Base-by-base conservation (phyloP, 2,329 filamentous ascomycete species). In the Fusarium penzigii region DNA sequence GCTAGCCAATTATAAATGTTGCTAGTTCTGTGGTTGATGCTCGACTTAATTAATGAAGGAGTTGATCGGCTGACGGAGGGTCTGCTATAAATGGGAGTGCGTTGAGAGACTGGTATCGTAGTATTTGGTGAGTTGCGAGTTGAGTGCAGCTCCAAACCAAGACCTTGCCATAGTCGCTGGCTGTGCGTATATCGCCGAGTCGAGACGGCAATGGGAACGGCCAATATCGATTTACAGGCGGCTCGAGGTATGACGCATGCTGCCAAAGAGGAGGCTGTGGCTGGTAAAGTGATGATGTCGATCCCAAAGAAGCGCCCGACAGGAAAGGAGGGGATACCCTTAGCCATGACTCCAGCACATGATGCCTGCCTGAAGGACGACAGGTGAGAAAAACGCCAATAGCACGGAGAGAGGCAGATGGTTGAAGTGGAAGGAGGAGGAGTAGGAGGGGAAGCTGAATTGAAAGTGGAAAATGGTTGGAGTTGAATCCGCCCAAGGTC, bases 281-380 rank as follows among this genome's bases (percentile, higher is more conserved):
- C 53, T 51, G 48, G 49, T 54, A 50, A 54, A 55, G 62, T 63
- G 57, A 52, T 61, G 62, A 49, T 56, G 49, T 56, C 52, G 48
- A 66, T 65, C 53, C 68, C 64, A 51, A 70, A 62, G 59, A 65
- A 68, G 64, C 69, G 69, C 62, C 69, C 67, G 51, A 69, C 55
- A 58, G 70, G 65, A 70, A 69, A 68, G 56, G 67, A 67, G 53
- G 68, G 66, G 54, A 69, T 65, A 62, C 63, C 67, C 67, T 69
- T 75, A 68, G 72, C 72, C 74, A 76, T 76, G 59, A 67, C 70
- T 58, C 63, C 65, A 62, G 64, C 61, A 70, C 74, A 76, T 76
- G 70, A 66, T 67, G 67, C 53, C 65, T 61, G 56, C 44, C 55
- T 52, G 20, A 25, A 25, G 20, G 20, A 25, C 52, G 29, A 62